Evolutionary conservation across 1,284 basidiomycete species (phyloP).

Genomic region (Inonotus hispidus): DNA sequence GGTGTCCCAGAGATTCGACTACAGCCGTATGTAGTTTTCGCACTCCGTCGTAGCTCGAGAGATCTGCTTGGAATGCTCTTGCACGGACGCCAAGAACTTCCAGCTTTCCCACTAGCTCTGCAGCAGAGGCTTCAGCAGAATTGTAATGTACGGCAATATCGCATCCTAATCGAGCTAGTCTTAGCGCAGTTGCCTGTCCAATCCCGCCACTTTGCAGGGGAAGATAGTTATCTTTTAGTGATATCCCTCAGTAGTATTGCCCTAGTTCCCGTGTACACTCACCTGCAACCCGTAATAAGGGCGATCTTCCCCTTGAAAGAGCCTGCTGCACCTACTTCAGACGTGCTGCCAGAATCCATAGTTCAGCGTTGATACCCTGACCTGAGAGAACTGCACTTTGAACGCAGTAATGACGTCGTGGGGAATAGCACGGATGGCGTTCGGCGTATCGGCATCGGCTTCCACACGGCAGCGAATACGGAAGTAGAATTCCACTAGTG

Average conservation of each 20-base stretch:
- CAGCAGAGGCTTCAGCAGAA: conserved; percentile 30
- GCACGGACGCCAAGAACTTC: conserved; percentile 33
- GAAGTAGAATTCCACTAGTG: background rate
- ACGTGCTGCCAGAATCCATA: background rate
- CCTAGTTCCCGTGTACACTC: conserved; percentile 16
- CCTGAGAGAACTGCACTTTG: background rate
- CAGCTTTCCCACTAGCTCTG: conserved; percentile 36
- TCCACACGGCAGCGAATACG: background rate
- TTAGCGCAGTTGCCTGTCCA: conserved; percentile 42
- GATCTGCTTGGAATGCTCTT: conserved; percentile 41
- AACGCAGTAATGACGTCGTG: background rate
- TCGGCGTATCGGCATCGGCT: background rate
- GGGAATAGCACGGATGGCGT: background rate
- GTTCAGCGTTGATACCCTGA: background rate
- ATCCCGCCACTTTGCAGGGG: conserved; percentile 41
- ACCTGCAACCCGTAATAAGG: conserved; percentile 36
- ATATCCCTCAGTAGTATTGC: background rate
- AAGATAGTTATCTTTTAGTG: conserved; percentile 30
- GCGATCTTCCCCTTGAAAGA: conserved; percentile 30
- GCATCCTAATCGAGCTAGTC: conserved; percentile 41
- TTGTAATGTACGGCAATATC: conserved; percentile 50
- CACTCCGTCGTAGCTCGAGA: conserved; percentile 40
- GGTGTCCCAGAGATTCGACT: conserved; percentile 39
- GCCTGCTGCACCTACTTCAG: background rate
- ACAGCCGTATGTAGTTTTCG: conserved; percentile 39